A percentile compares a stretch with the other conserved stretches of the same genome.
Evolutionary conservation across 2,329 filamentous ascomycete genomes (phyloP).

Genomic region (Botryotinia narcissicola): DNA sequence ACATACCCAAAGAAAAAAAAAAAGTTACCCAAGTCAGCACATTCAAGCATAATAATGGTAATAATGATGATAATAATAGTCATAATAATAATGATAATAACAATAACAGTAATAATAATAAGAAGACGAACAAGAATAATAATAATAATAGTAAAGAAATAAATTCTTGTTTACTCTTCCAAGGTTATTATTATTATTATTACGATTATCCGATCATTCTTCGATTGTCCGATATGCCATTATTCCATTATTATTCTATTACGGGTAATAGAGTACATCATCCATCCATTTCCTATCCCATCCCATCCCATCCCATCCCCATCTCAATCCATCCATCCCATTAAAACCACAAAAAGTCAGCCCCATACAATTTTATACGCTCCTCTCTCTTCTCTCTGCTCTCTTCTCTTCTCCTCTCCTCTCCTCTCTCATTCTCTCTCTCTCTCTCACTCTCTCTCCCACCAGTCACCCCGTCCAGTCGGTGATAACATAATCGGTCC

Average conservation of each 20-base stretch:
- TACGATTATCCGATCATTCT: neutral
- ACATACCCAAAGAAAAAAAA: neutral
- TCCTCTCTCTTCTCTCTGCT: neutral
- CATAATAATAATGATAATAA: too few species aligned
- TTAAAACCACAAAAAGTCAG: neutral
- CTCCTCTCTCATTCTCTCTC: neutral
- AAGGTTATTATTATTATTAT: neutral
- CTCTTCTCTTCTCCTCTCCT: neutral
- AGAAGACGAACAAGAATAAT: too few species aligned
- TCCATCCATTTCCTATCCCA: too few species aligned
- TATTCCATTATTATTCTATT: neutral
- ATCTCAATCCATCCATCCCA: neutral
- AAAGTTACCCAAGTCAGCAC: neutral
- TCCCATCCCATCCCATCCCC: too few species aligned
- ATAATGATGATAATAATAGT: too few species aligned
- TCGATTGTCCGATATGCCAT: too few species aligned
- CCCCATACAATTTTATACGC: neutral
- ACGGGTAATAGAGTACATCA: neutral
- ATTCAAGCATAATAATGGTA: neutral
- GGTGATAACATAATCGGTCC: neutral
- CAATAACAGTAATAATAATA: too few species aligned
- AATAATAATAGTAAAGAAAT: too few species aligned
- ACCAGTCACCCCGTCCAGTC: neutral
- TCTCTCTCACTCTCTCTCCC: neutral
- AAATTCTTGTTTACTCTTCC: neutral